phyloP scores from a whole-genome alignment of 1,284 basidiomycete species.

The Apiotrichum domesticum region DNA sequence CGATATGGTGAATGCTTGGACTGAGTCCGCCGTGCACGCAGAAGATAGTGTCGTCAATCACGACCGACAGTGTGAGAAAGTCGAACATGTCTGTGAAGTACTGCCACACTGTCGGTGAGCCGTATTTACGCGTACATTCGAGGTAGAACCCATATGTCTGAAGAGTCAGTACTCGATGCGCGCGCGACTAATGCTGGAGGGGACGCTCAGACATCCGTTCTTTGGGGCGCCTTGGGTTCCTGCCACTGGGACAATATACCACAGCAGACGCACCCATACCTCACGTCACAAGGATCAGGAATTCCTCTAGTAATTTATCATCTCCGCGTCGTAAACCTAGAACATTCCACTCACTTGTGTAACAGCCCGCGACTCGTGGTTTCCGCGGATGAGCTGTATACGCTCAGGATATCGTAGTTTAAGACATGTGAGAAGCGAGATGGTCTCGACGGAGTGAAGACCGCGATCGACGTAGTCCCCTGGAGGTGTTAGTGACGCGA shows the following conservation, averaged over 20 bases:
- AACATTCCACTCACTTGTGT: conserved; percentile 66
- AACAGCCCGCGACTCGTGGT: conserved; percentile 96
- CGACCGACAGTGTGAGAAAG: conserved; percentile 92
- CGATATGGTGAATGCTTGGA: conserved; percentile 96
- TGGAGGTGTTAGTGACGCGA: conserved; percentile 36
- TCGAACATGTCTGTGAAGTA: conserved; percentile 99
- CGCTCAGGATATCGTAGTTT: conserved; percentile 96
- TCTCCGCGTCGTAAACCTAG: conserved; percentile 5
- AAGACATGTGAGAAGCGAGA: conserved; percentile 91
- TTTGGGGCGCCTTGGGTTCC: conserved; percentile 25
- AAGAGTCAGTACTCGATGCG: not conserved
- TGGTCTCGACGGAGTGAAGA: conserved; percentile 96
- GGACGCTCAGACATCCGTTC: conserved; percentile 46
- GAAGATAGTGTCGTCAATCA: conserved; percentile 98
- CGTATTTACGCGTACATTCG: conserved; percentile 97
- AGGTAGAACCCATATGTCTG: conserved; percentile 99
- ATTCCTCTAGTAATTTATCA: conserved; percentile 39
- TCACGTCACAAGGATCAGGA: conserved; percentile 26
- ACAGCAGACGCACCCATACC: conserved; percentile 2
- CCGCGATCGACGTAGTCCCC: conserved; percentile 98
- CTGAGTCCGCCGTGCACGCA: conserved; percentile 98
- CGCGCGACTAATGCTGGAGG: not conserved
- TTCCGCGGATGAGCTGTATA: conserved; percentile 94
- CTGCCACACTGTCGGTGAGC: conserved; percentile 92
- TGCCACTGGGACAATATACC: conserved; percentile 15